Evolutionary conservation across 2,329 filamentous ascomycete genomes (phyloP), one percentile per base, ranked within the genome.

Genomic region (Fusarium algeriense): DNA sequence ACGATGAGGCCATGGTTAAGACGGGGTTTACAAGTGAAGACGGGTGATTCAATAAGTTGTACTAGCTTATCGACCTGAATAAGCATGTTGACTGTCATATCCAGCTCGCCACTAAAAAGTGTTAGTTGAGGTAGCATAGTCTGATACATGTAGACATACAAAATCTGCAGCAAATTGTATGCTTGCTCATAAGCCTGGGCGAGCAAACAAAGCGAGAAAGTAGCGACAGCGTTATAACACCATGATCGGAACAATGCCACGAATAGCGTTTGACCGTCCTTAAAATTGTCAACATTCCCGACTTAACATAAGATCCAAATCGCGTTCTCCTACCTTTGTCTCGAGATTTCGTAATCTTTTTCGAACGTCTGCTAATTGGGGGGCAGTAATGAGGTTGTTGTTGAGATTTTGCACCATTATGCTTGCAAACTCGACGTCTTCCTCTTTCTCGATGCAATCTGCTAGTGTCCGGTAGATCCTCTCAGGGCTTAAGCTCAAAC

Each of bases 341-440:
- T 99, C 96, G 3, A 98, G 85, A 75, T 97, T 99, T 37, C 96
- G 88, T 54, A 99, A 84, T 45, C 96, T 87, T 80, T 97, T 98
- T 48, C 96, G 90, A 69, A 99, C 86, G 75, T 98, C 97, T 3
- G 93, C 90, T 34, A 99, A 85, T 81, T 99, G 95, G 2, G 97
- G 96, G 0, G 97, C 96, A 3, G 97, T 99, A 73, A 99, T 98
- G 59, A 99, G 90, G 76, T 99, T 99, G 81, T 99, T 99, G 83
- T 99, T 99, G 56, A 99, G 86, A 77, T 98, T 98, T 80, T 99
- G 96, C 34, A 99, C 94, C 96, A 99, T 99, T 76, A 99, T 98
- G 79, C 95, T 98, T 19, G 96, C 95, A 81, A 99, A 99, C 80
- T 99, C 97, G 44, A 99, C 90, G 79, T 99, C 96, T 82, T 98